Evolutionary conservation across 345 rosid genomes (phyloP).

Genomic region (Populus ilicifolia): DNA sequence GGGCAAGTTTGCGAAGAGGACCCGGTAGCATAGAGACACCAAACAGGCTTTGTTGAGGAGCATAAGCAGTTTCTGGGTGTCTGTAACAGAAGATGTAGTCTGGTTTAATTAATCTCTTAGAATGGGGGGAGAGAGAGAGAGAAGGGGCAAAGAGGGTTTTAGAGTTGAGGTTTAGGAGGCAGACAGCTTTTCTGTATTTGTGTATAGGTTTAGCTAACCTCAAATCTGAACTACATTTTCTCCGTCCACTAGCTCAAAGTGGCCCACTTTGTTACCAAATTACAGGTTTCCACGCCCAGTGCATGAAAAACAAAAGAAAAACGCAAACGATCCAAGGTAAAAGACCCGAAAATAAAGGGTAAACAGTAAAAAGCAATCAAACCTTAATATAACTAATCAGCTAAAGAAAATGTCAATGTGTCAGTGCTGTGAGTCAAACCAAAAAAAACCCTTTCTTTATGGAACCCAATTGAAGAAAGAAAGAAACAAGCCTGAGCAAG

Average conservation of each 20-base stretch:
- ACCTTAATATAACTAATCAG: too few relatives aligned
- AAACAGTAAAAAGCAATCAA: too few relatives aligned
- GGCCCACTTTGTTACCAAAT: too few relatives aligned
- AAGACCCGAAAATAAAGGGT: too few relatives aligned
- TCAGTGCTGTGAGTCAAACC: too few relatives aligned
- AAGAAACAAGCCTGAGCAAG: not conserved
- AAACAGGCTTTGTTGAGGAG: not conserved
- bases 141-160: not conserved
- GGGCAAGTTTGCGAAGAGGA: not conserved
- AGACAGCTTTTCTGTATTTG: not conserved
- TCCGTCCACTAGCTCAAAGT: too few relatives aligned
- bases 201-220: not conserved
- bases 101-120: not conserved
- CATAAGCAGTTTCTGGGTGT: not conserved
- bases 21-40: not conserved
- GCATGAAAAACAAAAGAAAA: too few relatives aligned
- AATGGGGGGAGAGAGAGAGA: not conserved
- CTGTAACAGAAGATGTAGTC: not conserved
- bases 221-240: too few relatives aligned
- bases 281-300: too few relatives aligned
- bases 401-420: not conserved
- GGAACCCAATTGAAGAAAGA: not conserved
- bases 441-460: not conserved
- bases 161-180: not conserved
- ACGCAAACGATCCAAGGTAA: too few relatives aligned